Percentiles rank a stretch among this genome's conserved stretches.
phyloP scores from a whole-genome alignment of 106 monocot genomes.

The Phalaenopsis equestris region DNA sequence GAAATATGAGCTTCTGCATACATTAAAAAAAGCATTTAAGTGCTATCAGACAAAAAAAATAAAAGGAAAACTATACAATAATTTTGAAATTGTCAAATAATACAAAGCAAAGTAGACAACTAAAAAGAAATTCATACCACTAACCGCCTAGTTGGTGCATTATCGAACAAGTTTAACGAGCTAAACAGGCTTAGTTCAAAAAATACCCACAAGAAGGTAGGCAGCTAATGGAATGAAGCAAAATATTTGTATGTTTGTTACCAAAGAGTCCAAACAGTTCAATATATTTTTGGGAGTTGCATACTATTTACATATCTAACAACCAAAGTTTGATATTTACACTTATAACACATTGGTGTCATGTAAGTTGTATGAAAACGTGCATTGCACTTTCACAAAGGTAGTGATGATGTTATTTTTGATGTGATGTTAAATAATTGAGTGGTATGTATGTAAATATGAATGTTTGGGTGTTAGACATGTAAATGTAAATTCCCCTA shows the following conservation, averaged over 20 bases:
- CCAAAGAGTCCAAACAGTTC: background rate
- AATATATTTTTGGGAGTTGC: background rate
- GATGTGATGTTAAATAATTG: too few relatives aligned
- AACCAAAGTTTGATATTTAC: too few relatives aligned
- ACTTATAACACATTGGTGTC: too few relatives aligned
- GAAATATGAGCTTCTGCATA: slow-evolving; percentile 92
- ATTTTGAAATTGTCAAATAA: background rate
- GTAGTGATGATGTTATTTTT: too few relatives aligned
- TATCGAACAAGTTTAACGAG: background rate
- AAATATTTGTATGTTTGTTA: background rate
- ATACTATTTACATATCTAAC: too few relatives aligned
- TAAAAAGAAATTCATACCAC: background rate
- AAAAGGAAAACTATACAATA: background rate
- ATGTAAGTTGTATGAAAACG: too few relatives aligned
- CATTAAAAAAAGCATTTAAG: slow-evolving; percentile 1
- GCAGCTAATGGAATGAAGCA: background rate
- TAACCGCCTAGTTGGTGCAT: background rate
- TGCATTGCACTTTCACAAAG: too few relatives aligned
- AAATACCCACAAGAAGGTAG: background rate
- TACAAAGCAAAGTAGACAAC: background rate
- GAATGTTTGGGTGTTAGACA: too few relatives aligned
- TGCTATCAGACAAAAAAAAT: slow-evolving; percentile 1
- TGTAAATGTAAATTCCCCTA: too few relatives aligned
- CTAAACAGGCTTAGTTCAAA: background rate
- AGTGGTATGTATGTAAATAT: too few relatives aligned